Percentiles rank a stretch among this genome's conserved stretches.
Conservation (phyloP, 2,329 filamentous ascomycete species). For the Paraconiothyrium sp. region DNA sequence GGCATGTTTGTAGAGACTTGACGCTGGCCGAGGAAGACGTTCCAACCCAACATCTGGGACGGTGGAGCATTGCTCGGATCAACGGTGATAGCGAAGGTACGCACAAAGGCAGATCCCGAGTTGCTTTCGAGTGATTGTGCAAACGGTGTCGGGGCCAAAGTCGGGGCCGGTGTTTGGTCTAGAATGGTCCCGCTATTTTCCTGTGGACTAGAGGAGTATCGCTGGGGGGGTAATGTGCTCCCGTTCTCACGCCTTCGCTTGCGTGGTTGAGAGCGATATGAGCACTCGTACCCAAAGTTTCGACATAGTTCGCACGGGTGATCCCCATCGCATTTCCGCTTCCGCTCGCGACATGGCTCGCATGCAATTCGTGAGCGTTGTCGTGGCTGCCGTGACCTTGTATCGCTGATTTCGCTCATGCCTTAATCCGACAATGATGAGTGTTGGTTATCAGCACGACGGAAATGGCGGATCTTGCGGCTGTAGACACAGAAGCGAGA, state of each 20-base stretch:
- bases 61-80: slow-evolving; percentile 64
- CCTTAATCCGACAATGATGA: neutral
- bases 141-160: slow-evolving; percentile 25
- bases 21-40: slow-evolving; percentile 50
- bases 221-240: slow-evolving; percentile 25
- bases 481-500: neutral
- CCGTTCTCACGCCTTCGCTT: slow-evolving; percentile 21
- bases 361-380: slow-evolving; percentile 15
- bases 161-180: slow-evolving; percentile 7
- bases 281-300: slow-evolving; percentile 64
- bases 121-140: slow-evolving; percentile 63
- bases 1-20: slow-evolving; percentile 17
- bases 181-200: slow-evolving; percentile 26
- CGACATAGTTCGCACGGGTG: slow-evolving; percentile 64
- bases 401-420: slow-evolving; percentile 9
- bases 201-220: slow-evolving; percentile 28
- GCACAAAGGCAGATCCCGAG: slow-evolving; percentile 65
- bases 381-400: neutral
- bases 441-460: neutral
- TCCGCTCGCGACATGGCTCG: slow-evolving; percentile 63
- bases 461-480: slow-evolving; percentile 1
- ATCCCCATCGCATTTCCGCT: slow-evolving; percentile 65
- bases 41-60: slow-evolving; percentile 67
- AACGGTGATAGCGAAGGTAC: slow-evolving; percentile 62
- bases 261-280: slow-evolving; percentile 54